Evolutionary conservation across 192 early-diverging fungal species (phyloP).

Genomic region (Backusella westeae): DNA sequence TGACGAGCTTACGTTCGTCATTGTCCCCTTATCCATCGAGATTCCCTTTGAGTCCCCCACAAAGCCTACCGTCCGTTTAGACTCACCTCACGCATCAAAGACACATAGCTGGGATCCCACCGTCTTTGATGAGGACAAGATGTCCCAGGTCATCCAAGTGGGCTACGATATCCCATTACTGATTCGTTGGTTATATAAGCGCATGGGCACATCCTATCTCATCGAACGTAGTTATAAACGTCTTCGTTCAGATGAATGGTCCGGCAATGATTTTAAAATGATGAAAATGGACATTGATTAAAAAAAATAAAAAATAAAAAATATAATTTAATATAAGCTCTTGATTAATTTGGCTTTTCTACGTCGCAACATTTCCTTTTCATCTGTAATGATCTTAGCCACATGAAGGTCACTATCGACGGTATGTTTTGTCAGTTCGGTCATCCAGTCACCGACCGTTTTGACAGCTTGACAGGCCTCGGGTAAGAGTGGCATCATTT

Average conservation of each 20-base stretch:
- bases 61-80: constrained; percentile 15
- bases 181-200: constrained; percentile 18
- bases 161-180: constrained; percentile 17
- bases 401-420: constrained; percentile 19
- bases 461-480: constrained; percentile 55
- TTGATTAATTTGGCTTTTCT: constrained; percentile 28
- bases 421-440: constrained; percentile 2
- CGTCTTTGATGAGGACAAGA: constrained; percentile 29
- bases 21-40: constrained; percentile 21
- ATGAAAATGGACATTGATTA: constrained; percentile 11
- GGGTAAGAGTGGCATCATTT: constrained; percentile 73
- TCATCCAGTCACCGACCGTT: constrained; percentile 42
- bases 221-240: neutral
- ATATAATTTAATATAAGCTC: constrained; percentile 20
- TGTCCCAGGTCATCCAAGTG: constrained; percentile 20
- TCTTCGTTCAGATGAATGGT: neutral
- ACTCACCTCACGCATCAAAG: neutral
- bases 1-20: constrained; percentile 1
- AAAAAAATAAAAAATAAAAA: neutral
- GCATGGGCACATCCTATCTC: constrained; percentile 2
- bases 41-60: constrained; percentile 14
- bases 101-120: constrained; percentile 14
- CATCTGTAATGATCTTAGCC: constrained; percentile 28
- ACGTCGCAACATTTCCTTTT: constrained; percentile 39
- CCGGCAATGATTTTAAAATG: constrained; percentile 2